Evolutionary conservation across 2,329 filamentous ascomycete genomes (phyloP).

Genomic region (Colletotrichum sp.): DNA sequence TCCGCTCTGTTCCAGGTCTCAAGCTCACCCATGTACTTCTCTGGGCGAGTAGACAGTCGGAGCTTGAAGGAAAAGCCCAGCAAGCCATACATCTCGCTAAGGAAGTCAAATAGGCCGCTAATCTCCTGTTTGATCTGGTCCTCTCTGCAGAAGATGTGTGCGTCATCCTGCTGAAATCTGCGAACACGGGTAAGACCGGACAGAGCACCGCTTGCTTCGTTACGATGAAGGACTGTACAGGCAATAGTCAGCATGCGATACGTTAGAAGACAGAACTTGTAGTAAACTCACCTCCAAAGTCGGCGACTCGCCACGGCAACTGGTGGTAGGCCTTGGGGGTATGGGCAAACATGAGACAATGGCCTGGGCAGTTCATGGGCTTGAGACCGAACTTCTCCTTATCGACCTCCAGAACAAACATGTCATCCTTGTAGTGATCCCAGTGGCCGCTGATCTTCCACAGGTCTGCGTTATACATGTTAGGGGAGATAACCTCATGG

Average conservation of each 20-base stretch:
- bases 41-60: constrained; percentile 88
- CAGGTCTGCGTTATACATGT: constrained; percentile 91
- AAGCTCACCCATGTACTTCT: constrained; percentile 87
- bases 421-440: constrained; percentile 91
- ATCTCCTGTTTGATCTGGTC: constrained; percentile 80
- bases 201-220: constrained; percentile 92
- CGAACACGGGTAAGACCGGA: constrained; percentile 90
- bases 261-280: not conserved
- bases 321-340: constrained; percentile 87
- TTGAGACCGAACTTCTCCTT: constrained; percentile 82
- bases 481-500: constrained; percentile 89
- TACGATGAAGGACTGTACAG: constrained; percentile 72
- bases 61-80: constrained; percentile 79
- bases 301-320: constrained; percentile 88
- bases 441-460: constrained; percentile 98
- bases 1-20: constrained; percentile 92
- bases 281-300: constrained; percentile 75
- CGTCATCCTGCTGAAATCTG: constrained; percentile 95
- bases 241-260: not conserved
- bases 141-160: constrained; percentile 91
- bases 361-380: constrained; percentile 98
- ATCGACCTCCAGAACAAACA: constrained; percentile 71
- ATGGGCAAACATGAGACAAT: constrained; percentile 87
- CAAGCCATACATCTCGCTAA: constrained; percentile 75
- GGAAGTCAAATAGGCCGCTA: constrained; percentile 84